Evolutionary conservation across 1,139 yeast species (phyloP), one percentile per base, ranked within the genome.

Genomic region (Magnusiomyces sp.): DNA sequence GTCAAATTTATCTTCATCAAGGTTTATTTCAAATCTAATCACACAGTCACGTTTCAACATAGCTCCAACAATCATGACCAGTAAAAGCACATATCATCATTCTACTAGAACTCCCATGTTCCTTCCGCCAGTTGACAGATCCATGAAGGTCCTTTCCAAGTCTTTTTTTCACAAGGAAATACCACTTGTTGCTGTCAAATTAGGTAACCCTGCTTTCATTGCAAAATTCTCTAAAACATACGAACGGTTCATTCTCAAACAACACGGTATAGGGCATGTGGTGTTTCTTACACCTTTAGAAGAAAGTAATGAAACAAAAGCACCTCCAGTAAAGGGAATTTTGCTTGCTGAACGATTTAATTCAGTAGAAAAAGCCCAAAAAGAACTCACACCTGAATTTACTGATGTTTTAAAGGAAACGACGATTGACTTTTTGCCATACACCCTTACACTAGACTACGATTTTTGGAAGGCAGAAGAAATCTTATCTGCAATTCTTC

Each of bases 381-480:
- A 60, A 0, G 63, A 70, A 7, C 58, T 87, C n/a, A 64, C 79
- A 0, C 48, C 54, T 39, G 69, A 50, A 48, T 75, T 86, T 0
- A 59, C 67, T 27, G 65, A 67, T 5, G 72, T 73, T 53, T 66
- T 89, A 2, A 59, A 71, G 19, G 75, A 77, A 39, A 19, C 31
- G 3, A 67, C 72, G 0, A 75, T 80, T 2, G 61, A 65, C 2
- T 65, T 84, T 20, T 66, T 69, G 42, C 80, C 83, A 1, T 80
- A 84, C 62, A 71, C 68, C 2, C 70, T 87, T 54, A 66, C 69
- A 1, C 71, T 92, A 49, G 82, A 74, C 56, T 92, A 92, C 64
- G 73, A 77, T 47, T 87, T 80, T 67, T 92, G 97, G 97, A 81
- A 80, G 58, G 74, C 90, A n/a, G 97, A 92, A 53, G 96, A 92